A percentile compares a stretch with the other conserved stretches of the same genome.
These are phyloP conservation scores for Lepidopterella palustris DNA, from an alignment of 495 filamentous ascomycete species.

Conservation along the genomic window DNA sequence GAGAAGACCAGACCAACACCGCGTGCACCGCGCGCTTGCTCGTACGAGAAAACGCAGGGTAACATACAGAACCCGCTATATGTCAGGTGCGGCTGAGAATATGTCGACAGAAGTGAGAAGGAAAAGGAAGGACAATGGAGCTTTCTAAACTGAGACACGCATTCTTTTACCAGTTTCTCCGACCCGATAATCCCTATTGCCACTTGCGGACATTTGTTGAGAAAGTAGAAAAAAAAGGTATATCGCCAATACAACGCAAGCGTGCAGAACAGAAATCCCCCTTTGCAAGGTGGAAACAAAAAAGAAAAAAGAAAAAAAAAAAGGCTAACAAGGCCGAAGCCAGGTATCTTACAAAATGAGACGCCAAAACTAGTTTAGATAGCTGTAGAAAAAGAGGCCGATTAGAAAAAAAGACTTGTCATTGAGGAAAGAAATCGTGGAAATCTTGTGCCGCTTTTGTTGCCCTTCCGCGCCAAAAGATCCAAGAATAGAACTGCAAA, in stretches of 20 bases:
- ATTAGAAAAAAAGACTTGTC: not conserved
- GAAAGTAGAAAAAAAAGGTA: not conserved
- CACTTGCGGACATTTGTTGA: not conserved
- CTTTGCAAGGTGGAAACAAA: not conserved
- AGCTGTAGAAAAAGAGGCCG: not conserved
- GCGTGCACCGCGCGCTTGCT: not conserved
- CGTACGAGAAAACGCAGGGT: not conserved
- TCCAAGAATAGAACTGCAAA: not conserved
- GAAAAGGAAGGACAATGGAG: not conserved
- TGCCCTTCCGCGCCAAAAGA: not conserved
- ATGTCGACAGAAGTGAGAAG: not conserved
- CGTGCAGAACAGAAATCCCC: too few species aligned
- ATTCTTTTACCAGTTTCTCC: not conserved
- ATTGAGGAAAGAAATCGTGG: not conserved
- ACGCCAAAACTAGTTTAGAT: not conserved
- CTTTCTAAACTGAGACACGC: not conserved
- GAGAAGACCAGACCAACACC: not conserved
- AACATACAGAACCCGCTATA: slow-evolving; percentile 8
- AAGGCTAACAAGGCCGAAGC: not conserved
- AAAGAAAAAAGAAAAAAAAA: not conserved
- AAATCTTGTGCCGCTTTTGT: slow-evolving; percentile 1
- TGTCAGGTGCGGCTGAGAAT: not conserved
- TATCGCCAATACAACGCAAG: not conserved
- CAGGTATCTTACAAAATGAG: slow-evolving; percentile 1
- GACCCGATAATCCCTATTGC: not conserved